Conservation (phyloP, 495 filamentous ascomycete species). For the Tuber calosporum region DNA sequence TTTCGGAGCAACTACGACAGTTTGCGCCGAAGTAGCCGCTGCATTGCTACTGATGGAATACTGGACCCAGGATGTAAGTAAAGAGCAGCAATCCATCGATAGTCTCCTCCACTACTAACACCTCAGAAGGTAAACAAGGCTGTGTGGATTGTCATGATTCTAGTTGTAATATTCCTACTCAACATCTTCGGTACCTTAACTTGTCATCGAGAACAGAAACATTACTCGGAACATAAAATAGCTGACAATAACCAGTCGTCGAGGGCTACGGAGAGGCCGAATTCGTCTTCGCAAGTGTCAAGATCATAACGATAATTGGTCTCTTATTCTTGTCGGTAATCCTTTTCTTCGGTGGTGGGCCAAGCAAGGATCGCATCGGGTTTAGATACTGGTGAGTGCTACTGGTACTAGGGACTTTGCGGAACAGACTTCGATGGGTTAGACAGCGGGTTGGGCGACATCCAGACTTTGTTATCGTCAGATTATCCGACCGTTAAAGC, state of each 20-base stretch:
- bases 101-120: not conserved
- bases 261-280: constrained; percentile 56
- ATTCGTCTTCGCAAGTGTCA: constrained; percentile 55
- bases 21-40: constrained; percentile 37
- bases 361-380: constrained; percentile 53
- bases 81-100: not conserved
- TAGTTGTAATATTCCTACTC: constrained; percentile 53
- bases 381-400: constrained; percentile 53
- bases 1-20: constrained; percentile 28
- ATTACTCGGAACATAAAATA: not conserved
- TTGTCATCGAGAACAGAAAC: constrained; percentile 49
- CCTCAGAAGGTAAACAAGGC: constrained; percentile 43
- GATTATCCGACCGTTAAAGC: not conserved
- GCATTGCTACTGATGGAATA: constrained; percentile 35
- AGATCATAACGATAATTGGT: constrained; percentile 56
- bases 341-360: constrained; percentile 55
- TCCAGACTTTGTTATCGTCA: not conserved
- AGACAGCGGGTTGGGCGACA: not conserved
- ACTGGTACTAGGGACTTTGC: not conserved
- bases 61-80: constrained; percentile 30
- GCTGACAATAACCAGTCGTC: constrained; percentile 19
- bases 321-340: constrained; percentile 69
- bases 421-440: not conserved
- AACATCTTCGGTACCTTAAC: constrained; percentile 52
- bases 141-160: constrained; percentile 60